phyloP scores from a whole-genome alignment of 2,329 filamentous ascomycete genomes.

The Calonectria fujianensis region DNA sequence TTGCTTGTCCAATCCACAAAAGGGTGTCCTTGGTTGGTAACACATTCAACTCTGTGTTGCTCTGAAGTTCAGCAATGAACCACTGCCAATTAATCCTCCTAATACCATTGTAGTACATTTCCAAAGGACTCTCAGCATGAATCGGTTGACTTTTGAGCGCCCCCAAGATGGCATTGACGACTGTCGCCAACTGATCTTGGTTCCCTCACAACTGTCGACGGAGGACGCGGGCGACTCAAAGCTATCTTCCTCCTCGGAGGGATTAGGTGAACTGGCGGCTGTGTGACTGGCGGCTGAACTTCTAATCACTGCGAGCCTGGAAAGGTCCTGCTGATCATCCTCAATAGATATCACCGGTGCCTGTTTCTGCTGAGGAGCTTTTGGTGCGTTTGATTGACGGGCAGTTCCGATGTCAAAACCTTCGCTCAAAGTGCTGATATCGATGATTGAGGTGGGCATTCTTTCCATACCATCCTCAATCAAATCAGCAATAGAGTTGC shows the following conservation, averaged over 20 bases:
- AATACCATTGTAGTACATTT: too few relatives aligned
- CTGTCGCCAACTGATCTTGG: too few relatives aligned
- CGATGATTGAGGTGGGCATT: conserved; percentile 11
- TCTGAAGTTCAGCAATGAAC: too few relatives aligned
- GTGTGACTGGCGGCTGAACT: neutral
- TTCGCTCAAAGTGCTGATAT: neutral
- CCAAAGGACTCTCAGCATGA: too few relatives aligned
- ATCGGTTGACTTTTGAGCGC: too few relatives aligned
- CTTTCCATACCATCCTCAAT: neutral
- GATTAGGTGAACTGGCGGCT: neutral
- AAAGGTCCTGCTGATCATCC: neutral
- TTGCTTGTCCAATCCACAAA: too few relatives aligned
- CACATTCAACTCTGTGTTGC: too few relatives aligned
- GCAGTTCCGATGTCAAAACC: neutral
- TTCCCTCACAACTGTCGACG: neutral
- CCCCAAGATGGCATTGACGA: too few relatives aligned
- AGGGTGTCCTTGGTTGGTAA: too few relatives aligned
- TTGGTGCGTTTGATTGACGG: neutral
- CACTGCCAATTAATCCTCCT: too few relatives aligned
- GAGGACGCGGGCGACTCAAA: neutral
- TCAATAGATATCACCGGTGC: neutral
- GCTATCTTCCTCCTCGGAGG: neutral
- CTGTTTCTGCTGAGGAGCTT: neutral
- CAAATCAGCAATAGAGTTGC: neutral
- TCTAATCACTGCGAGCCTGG: neutral